phyloP scores from a whole-genome alignment of 352 stramenopile species.

The Thraustochytrium striatum region DNA sequence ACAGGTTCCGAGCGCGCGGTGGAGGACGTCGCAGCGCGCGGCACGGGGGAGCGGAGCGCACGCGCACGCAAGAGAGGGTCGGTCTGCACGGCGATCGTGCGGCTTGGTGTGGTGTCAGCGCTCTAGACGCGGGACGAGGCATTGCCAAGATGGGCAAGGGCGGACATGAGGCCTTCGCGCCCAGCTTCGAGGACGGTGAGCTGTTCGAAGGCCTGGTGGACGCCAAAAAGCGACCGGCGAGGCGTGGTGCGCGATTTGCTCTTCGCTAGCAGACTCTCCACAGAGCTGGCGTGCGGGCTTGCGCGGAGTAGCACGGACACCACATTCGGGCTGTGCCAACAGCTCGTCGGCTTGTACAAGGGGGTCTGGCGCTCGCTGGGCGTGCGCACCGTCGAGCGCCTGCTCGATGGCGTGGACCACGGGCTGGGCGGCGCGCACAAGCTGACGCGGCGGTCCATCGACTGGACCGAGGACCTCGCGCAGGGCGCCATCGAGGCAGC shows the following conservation, averaged over 20 bases:
- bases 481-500: neutral
- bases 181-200: neutral
- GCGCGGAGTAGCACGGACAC: neutral
- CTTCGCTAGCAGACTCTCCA: neutral
- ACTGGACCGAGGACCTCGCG: neutral
- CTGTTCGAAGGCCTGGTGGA: slow-evolving; percentile 27
- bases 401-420: neutral
- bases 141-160: too few relatives aligned
- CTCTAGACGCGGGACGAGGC: too few relatives aligned
- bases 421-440: neutral
- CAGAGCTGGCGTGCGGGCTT: neutral
- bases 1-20: too few relatives aligned
- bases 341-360: neutral
- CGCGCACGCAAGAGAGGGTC: too few relatives aligned
- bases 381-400: neutral
- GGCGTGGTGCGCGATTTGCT: slow-evolving; percentile 18
- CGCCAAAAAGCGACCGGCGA: neutral
- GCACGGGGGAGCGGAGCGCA: too few relatives aligned
- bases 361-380: neutral
- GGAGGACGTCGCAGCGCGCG: too few relatives aligned
- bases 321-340: neutral
- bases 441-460: neutral
- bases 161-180: too few relatives aligned
- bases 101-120: too few relatives aligned
- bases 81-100: too few relatives aligned